Percentiles rank a stretch among this genome's conserved stretches.
Evolutionary conservation across 2,329 filamentous ascomycete species (phyloP).

Genomic region (Volutella citrinella): DNA sequence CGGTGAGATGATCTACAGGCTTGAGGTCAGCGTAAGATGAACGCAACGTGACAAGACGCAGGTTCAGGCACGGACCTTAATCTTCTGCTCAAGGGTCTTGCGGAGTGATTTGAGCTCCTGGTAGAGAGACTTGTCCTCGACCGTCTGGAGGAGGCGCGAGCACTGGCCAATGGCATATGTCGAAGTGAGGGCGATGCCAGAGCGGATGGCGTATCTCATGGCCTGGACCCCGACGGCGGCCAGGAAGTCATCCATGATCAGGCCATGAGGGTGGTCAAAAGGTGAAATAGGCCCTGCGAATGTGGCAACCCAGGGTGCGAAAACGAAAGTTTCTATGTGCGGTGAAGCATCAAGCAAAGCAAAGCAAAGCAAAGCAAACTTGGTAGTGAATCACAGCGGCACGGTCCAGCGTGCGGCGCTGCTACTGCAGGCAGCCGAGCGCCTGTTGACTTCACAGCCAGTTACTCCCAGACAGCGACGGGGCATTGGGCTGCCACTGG

Average conservation of each 20-base stretch:
- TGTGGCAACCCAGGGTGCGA: too few relatives aligned
- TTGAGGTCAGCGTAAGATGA: slow-evolving; percentile 3
- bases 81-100: slow-evolving; percentile 76
- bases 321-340: too few relatives aligned
- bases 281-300: too few relatives aligned
- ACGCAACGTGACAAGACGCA: neutral
- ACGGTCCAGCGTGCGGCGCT: too few relatives aligned
- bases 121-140: slow-evolving; percentile 67
- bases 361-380: too few relatives aligned
- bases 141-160: slow-evolving; percentile 71
- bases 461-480: slow-evolving; percentile 1
- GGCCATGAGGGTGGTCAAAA: slow-evolving; percentile 5
- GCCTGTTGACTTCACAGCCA: slow-evolving; percentile 1
- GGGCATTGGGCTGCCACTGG: too few relatives aligned
- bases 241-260: slow-evolving; percentile 66
- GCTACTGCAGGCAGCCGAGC: slow-evolving; percentile 3
- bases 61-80: slow-evolving; percentile 55
- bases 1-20: slow-evolving; percentile 74
- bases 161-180: slow-evolving; percentile 83
- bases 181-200: slow-evolving; percentile 81
- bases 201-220: slow-evolving; percentile 88
- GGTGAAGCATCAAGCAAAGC: slow-evolving; percentile 5
- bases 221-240: slow-evolving; percentile 61
- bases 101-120: slow-evolving; percentile 69
- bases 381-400: too few relatives aligned